Percentiles rank a stretch among this genome's conserved stretches.
Conservation (phyloP, 2,329 filamentous ascomycete genomes). For the Ceratocystis albifundus region DNA sequence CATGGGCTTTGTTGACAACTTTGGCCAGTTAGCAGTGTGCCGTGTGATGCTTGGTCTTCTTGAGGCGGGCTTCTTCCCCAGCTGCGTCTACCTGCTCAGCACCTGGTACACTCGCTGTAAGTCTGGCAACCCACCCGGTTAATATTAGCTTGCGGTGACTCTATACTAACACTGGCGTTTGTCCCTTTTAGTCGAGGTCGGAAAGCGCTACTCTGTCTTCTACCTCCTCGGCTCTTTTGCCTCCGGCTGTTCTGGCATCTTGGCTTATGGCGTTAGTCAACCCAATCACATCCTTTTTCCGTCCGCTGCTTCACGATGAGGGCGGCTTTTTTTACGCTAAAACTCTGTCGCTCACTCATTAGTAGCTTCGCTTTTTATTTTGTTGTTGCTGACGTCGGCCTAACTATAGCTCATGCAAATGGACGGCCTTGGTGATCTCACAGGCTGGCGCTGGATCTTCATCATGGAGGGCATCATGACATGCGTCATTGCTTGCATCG, state of each 20-base stretch:
- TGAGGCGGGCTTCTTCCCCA: conserved; percentile 62
- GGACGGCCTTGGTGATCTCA: conserved; percentile 41
- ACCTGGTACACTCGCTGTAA: conserved; percentile 60
- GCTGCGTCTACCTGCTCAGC: conserved; percentile 58
- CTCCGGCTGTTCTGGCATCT: conserved; percentile 54
- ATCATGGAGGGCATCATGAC: conserved; percentile 45
- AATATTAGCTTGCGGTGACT: no score
- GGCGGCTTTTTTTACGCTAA: no score
- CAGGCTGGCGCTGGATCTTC: conserved; percentile 59
- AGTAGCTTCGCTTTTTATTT: conserved; percentile 17
- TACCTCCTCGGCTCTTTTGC: conserved; percentile 58
- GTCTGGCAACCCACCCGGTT: conserved; percentile 24
- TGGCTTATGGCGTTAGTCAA: conserved; percentile 52
- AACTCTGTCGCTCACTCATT: conserved; percentile 12
- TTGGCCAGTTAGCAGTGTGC: conserved; percentile 41
- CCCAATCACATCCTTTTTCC: neutral
- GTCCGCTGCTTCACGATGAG: neutral
- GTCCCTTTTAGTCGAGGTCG: conserved; percentile 46
- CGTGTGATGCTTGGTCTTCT: conserved; percentile 51
- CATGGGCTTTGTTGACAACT: conserved; percentile 50
- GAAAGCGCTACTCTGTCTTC: conserved; percentile 57
- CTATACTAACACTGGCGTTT: neutral
- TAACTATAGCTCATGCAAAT: conserved; percentile 46
- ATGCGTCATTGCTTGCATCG: conserved; percentile 37
- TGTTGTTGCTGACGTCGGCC: conserved; percentile 21